Conservation (phyloP, 2,329 filamentous ascomycete species). For the Emmonsia crescens region DNA sequence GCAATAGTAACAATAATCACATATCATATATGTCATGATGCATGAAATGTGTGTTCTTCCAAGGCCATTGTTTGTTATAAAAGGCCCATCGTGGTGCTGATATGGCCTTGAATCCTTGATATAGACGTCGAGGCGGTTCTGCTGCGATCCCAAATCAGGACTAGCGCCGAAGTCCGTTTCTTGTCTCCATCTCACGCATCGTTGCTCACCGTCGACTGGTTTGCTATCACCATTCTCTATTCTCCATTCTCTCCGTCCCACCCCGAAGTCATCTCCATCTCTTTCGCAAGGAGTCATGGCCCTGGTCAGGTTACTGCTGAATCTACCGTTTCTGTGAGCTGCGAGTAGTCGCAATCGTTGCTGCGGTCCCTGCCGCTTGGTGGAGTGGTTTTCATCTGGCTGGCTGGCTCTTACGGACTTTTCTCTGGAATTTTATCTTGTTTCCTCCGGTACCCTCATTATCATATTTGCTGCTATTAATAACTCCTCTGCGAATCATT, state of each 20-base stretch:
- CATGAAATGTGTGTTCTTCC: neutral
- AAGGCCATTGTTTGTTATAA: neutral
- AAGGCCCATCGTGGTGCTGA: neutral
- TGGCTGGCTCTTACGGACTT: neutral
- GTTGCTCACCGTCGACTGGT: neutral
- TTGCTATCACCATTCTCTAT: neutral
- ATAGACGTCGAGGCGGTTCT: neutral
- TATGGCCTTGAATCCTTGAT: neutral
- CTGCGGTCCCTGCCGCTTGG: neutral
- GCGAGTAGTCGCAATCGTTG: neutral
- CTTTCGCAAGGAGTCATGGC: neutral
- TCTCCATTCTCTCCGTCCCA: neutral
- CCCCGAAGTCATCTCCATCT: neutral
- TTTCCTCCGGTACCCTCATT: neutral
- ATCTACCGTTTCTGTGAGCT: neutral
- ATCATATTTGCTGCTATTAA: neutral
- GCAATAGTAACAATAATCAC: neutral
- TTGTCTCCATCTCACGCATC: neutral
- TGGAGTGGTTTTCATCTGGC: neutral
- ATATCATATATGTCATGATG: neutral
- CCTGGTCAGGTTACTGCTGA: neutral
- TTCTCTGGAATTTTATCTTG: neutral
- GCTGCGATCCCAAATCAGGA: neutral
- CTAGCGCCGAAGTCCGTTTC: neutral
- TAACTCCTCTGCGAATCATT: neutral